Evolutionary conservation across 306 rosid genomes (phyloP).

Genomic region (Glycine latifolia): DNA sequence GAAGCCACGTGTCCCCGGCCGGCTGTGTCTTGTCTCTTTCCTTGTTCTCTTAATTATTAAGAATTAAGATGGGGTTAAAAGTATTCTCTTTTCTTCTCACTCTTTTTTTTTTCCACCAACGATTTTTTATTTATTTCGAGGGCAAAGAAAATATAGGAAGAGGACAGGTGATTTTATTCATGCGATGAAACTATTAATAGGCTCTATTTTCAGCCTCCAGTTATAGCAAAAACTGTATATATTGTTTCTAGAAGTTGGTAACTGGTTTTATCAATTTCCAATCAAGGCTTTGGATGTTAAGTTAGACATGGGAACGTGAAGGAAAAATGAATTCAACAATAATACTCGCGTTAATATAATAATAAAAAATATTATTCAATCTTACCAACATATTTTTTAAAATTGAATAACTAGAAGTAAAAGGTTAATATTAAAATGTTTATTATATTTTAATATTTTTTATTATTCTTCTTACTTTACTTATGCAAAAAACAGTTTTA

Average conservation of each 20-base stretch:
- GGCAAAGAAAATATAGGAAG: not conserved
- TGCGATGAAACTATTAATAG: not conserved
- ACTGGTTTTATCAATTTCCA: not conserved
- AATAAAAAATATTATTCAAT: too few relatives aligned
- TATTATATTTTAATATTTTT: too few relatives aligned
- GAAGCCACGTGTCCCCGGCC: not conserved
- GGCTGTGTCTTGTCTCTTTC: not conserved
- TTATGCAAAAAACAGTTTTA: not conserved
- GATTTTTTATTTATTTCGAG: not conserved
- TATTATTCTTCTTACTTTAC: too few relatives aligned
- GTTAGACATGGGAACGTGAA: not conserved
- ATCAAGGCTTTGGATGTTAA: not conserved
- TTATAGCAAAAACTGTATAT: too few relatives aligned
- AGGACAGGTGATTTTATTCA: not conserved
- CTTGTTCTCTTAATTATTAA: not conserved
- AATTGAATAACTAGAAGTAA: too few relatives aligned
- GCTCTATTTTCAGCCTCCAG: not conserved
- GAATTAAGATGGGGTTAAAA: not conserved
- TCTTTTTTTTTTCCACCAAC: not conserved
- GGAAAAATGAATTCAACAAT: not conserved
- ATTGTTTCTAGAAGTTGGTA: not conserved
- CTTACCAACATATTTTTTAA: too few relatives aligned
- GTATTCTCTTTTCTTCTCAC: not conserved
- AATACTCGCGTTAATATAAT: not conserved
- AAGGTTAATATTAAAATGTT: too few relatives aligned